Base-by-base conservation (phyloP, 495 filamentous ascomycete genomes). In the Aspergillus saccharolyticus region DNA sequence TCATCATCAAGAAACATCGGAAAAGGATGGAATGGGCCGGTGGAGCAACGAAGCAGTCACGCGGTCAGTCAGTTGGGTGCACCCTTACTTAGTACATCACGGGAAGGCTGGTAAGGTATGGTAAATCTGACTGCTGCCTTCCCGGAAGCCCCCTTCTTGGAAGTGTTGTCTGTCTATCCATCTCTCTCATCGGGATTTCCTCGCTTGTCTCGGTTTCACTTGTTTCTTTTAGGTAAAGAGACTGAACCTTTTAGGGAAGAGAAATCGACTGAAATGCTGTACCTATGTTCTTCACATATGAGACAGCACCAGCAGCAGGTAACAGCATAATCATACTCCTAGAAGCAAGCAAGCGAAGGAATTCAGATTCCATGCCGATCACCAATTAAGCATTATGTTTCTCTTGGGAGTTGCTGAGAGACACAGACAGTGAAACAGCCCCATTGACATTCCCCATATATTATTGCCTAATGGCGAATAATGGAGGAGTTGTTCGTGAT, bases 21-120 rank as follows among this genome's bases (percentile, higher is more conserved):
- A n/a, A 22, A 56, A 33, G 44, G 53, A 50, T 28, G 50, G 59
- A 61, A 61, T 54, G 50, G 46, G 42, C 43, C 6, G 54, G 55
- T 61, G 59, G 59, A 57, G 59, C 20, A 54, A 39, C 4, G 22
- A 18, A n/a, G 50, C 20, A 61, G 59, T 61, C 59, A 61, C 59
- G 59, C 59, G 59, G 58, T 53, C 50, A 52, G 24, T 21, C 44
- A 47, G 54, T 61, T 28, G 22, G 2, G 15, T 50, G 43, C 54
- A 61, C 59, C 59, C 51, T 56, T 55, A 55, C 53, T 54, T 47
- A 56, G 28, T 45, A 48, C 45, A 16, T 22, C 54, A 18, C 17
- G 28, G 51, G 20, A 42, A 42, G 16, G 22, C 3, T 28, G 47
- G 47, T 16, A 9, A n/a, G 22, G 47, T 50, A 50, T 25, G 21